Conservation (phyloP, 1,284 basidiomycete genomes). For the Anthracocystis walkeri region DNA sequence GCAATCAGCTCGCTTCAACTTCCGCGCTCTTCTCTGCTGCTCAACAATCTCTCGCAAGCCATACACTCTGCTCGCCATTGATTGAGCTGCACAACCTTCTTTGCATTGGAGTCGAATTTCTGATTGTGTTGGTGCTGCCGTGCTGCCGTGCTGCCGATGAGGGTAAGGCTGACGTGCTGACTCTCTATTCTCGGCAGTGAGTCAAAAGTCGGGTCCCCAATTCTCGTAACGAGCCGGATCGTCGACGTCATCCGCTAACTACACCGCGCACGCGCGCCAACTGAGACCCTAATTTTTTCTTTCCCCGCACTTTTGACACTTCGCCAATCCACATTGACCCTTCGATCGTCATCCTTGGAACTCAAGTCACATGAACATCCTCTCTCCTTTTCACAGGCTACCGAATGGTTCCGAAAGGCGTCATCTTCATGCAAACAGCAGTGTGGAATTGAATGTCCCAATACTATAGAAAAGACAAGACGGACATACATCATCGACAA, state of each 20-base stretch:
- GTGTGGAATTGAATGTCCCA: background rate
- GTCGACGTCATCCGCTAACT: conserved; percentile 6
- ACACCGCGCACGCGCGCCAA: background rate
- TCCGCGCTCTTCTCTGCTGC: no score
- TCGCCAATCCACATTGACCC: background rate
- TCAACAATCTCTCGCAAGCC: no score
- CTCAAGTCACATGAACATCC: conserved; percentile 1
- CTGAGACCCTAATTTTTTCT: background rate
- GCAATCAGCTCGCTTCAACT: no score
- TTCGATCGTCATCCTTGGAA: background rate
- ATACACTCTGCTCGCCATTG: no score
- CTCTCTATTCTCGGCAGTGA: background rate
- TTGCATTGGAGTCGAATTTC: no score
- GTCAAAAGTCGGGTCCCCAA: background rate
- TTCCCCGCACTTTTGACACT: conserved; percentile 7
- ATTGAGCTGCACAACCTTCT: no score
- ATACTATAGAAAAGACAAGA: background rate
- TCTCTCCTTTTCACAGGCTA: background rate
- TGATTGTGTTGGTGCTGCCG: no score
- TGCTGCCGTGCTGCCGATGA: background rate
- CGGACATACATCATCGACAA: background rate
- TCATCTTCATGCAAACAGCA: conserved; percentile 1
- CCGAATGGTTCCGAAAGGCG: background rate
- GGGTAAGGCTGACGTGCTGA: background rate
- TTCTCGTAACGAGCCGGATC: background rate